Evolutionary conservation across 805 yeast species (phyloP), one percentile per base, ranked within the genome.

Genomic region (Cyberlindnera mycetangii): DNA sequence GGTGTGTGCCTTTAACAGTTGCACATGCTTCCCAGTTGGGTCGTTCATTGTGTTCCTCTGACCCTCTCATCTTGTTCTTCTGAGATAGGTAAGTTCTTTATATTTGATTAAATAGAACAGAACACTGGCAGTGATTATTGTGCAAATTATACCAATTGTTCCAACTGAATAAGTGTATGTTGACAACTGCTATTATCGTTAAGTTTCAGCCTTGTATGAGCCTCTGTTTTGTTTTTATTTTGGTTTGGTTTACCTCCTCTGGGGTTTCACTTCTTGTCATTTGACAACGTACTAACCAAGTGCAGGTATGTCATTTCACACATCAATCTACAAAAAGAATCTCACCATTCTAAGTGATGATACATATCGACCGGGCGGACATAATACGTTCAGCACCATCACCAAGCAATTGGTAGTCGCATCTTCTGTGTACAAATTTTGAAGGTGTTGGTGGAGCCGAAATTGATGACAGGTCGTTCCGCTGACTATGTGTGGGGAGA

Each of bases 291-390:
- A 25, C 28, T 25, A 25, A 25, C 22, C 7, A 19, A 4, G 5
- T 18, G 10, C 6, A 34, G 37, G 37, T 34, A 34, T 34, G 37
- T 37, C 28, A 5, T 17, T 24, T 17, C 4, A 17, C 10, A 24
- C 20, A n/a, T 6, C 15, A 4, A 17, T 9, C 9, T 12, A 14
- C 37, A 11, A 16, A 20, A 15, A 8, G 27, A 5, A 16, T 11
- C 25, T 32, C 11, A 9, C 7, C 17, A 5, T 39, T 18, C 15
- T 40, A 48, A 45, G 45, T 56, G 61, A 57, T 34, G 61, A 47
- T 46, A 45, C 47, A 38, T 44, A 52, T 52, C 74, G 75, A 71
- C 75, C 74, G 74, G 76, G 76, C 76, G 76, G 76, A 69, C 76
- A 70, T 70, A 72, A 51, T 53, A 50, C 42, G 41, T 39, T 50